Percentiles rank a stretch among this genome's conserved stretches.
phyloP scores from a whole-genome alignment of 169 alveolate species.

The Hammondia hammondi region DNA sequence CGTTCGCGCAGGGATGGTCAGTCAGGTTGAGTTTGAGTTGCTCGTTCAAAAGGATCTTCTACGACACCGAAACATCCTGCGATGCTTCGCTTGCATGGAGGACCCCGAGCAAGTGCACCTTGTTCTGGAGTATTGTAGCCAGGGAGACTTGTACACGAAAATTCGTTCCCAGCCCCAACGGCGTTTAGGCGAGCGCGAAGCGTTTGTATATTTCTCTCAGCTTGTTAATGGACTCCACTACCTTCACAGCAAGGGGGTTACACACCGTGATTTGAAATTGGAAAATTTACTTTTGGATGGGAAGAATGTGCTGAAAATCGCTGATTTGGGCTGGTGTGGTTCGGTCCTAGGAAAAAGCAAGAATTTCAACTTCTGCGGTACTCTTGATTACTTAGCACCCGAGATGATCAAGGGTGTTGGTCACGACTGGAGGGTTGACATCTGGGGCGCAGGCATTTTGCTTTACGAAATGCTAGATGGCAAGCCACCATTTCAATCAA shows the following conservation, averaged over 20 bases:
- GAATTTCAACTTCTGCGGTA: constrained; percentile 91
- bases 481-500: constrained; percentile 87
- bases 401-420: constrained; percentile 91
- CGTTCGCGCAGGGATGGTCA: constrained; percentile 81
- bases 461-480: constrained; percentile 91
- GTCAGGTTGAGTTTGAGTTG: constrained; percentile 87
- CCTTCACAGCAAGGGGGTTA: constrained; percentile 87
- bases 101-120: constrained; percentile 89
- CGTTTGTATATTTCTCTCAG: constrained; percentile 88
- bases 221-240: constrained; percentile 90
- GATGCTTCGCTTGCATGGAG: constrained; percentile 87
- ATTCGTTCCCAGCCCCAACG: constrained; percentile 83
- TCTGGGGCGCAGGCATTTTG: constrained; percentile 88
- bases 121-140: constrained; percentile 89
- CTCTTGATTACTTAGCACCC: constrained; percentile 93
- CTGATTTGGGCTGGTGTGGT: constrained; percentile 92
- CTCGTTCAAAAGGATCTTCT: constrained; percentile 87
- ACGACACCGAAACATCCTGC: constrained; percentile 87
- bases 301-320: constrained; percentile 82
- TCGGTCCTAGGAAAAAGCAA: constrained; percentile 64
- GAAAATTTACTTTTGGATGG: constrained; percentile 88
- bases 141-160: constrained; percentile 89
- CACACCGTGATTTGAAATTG: constrained; percentile 92
- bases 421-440: constrained; percentile 91
- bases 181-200: constrained; percentile 86